Conservation (phyloP, 2,329 filamentous ascomycete species). For the Aureobasidium sp. region DNA sequence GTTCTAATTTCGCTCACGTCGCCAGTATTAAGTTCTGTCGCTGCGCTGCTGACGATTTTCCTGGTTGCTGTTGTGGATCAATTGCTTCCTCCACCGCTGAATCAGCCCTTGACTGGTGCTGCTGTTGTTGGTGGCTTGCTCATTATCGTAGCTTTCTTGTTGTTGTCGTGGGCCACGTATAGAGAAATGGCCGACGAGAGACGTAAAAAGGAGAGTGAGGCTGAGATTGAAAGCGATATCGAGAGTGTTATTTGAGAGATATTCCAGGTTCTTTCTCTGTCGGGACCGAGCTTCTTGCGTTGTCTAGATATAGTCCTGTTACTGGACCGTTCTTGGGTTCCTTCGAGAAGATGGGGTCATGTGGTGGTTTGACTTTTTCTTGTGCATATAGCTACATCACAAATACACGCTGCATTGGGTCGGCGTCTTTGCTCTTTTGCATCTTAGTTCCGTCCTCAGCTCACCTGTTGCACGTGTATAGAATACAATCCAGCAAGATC, state of each 20-base stretch:
- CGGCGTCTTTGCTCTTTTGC: neutral
- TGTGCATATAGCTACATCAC: neutral
- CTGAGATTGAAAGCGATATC: constrained; percentile 34
- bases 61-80: constrained; percentile 90
- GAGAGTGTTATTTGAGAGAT: constrained; percentile 27
- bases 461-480: no score
- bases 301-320: neutral
- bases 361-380: neutral
- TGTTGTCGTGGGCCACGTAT: constrained; percentile 87
- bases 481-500: no score
- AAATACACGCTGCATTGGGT: neutral
- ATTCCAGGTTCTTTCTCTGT: neutral
- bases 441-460: no score
- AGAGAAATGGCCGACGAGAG: constrained; percentile 84
- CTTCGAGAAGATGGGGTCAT: neutral
- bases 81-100: constrained; percentile 60
- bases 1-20: constrained; percentile 88
- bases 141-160: constrained; percentile 80
- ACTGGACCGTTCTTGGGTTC: neutral
- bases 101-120: constrained; percentile 63
- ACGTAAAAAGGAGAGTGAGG: constrained; percentile 45
- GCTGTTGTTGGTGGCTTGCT: constrained; percentile 75
- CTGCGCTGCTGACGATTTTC: constrained; percentile 91
- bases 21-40: constrained; percentile 78
- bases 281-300: neutral